phyloP scores from a whole-genome alignment of 495 filamentous ascomycete genomes.

The Penicillium herquei region DNA sequence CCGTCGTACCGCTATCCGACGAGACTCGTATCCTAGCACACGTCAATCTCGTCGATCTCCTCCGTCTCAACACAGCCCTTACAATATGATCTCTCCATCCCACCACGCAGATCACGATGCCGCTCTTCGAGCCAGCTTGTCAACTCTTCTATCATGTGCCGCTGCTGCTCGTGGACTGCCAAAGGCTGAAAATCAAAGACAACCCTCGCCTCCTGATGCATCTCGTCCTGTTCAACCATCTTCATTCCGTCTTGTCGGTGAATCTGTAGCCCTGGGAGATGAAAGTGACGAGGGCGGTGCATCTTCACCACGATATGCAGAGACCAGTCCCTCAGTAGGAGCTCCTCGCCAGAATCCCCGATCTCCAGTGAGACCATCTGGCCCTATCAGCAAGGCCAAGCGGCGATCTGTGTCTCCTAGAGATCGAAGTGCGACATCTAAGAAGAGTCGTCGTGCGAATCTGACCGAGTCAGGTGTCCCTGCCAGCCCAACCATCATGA shows the following conservation, averaged over 20 bases:
- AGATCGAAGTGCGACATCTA: constrained; percentile 47
- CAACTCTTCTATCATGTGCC: constrained; percentile 90
- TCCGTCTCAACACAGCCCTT: constrained; percentile 46
- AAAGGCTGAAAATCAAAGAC: constrained; percentile 50
- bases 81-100: constrained; percentile 68
- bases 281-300: constrained; percentile 27
- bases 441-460: constrained; percentile 53
- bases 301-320: constrained; percentile 15
- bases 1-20: constrained; percentile 35
- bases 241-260: constrained; percentile 65
- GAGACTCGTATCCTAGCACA: constrained; percentile 34
- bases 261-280: constrained; percentile 66
- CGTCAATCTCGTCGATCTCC: constrained; percentile 28
- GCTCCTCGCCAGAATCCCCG: constrained; percentile 21
- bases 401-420: constrained; percentile 54
- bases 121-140: constrained; percentile 85
- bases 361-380: constrained; percentile 23
- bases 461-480: constrained; percentile 24
- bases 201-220: constrained; percentile 22
- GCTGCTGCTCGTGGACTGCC: constrained; percentile 81
- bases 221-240: constrained; percentile 25
- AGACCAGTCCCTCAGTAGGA: constrained; percentile 21
- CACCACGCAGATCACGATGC: constrained; percentile 88
- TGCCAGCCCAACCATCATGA: constrained; percentile 69
- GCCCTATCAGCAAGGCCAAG: constrained; percentile 40